Evolutionary conservation across 768 basidiomycete genomes (phyloP).

Genomic region (Boletus coccyginus): DNA sequence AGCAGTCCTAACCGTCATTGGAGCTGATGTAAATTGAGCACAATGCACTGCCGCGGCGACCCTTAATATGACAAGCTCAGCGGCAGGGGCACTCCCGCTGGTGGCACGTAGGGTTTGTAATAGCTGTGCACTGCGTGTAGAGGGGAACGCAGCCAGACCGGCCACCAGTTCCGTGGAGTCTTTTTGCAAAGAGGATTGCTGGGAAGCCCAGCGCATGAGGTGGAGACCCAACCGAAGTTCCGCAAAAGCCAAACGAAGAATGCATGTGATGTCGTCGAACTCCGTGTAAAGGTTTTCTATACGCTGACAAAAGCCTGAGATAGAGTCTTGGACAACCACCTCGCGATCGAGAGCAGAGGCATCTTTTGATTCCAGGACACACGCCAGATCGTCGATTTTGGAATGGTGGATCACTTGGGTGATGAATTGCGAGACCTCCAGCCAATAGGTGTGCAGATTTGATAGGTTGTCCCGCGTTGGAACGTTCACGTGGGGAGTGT

Average conservation of each 20-base stretch:
- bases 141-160: slow-evolving; percentile 53
- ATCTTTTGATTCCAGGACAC: slow-evolving; percentile 36
- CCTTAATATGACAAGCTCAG: slow-evolving; percentile 38
- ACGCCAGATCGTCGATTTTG: slow-evolving; percentile 50
- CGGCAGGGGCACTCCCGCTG: slow-evolving; percentile 16
- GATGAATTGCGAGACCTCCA: slow-evolving; percentile 75
- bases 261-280: slow-evolving; percentile 65
- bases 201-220: slow-evolving; percentile 36
- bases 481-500: slow-evolving; percentile 23
- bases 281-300: slow-evolving; percentile 65
- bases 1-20: slow-evolving; percentile 38
- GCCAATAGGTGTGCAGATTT: slow-evolving; percentile 66
- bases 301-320: slow-evolving; percentile 74
- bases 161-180: slow-evolving; percentile 24
- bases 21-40: slow-evolving; percentile 6
- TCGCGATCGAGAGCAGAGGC: slow-evolving; percentile 51
- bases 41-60: slow-evolving; percentile 41
- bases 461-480: slow-evolving; percentile 41
- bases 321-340: slow-evolving; percentile 72
- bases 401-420: slow-evolving; percentile 47
- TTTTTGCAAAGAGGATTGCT: slow-evolving; percentile 14
- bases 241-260: slow-evolving; percentile 64
- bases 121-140: slow-evolving; percentile 40
- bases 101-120: slow-evolving; percentile 28
- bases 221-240: slow-evolving; percentile 74